Base-by-base conservation (phyloP, 108 stramenopile genomes). In the Conticribra guillardii region DNA sequence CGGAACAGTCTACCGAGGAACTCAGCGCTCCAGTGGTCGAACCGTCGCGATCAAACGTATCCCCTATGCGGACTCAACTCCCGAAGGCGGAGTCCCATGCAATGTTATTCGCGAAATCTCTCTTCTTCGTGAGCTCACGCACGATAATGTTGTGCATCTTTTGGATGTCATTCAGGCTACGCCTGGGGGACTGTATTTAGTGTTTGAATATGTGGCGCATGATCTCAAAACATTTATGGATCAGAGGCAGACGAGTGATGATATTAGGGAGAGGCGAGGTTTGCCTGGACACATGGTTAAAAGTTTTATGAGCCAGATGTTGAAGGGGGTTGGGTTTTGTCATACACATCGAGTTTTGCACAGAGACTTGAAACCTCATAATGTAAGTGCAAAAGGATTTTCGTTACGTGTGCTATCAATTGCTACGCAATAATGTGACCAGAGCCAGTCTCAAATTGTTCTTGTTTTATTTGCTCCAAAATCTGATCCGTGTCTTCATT, bases 1-100 rank as follows among this genome's bases (percentile, higher is more conserved):
- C 60, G 99, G 99, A 15, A 95, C 98, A 48, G 98, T 99, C 30
- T 99, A 98, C 86, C 96, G 96, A 59, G 98, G 98, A 33, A 91
- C 73, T 23, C 96, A 98, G 59, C 70, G 84, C 52, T 79, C 85
- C 29, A 87, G 87, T 17, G 87, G 85, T 24, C 86, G 88, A 53
- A 84, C 83, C 44, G 92, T 95, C 0, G 96, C 96, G 7, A 95
- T 96, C 53, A 96, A 96, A 74, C 83, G 91, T 33, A 93, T 96
- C 69, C 91, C 90, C 16, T 91, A 93, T 61, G 89, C 88, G 22
- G 89, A 89, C 71, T 79, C 84, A 23, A 89, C 88, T 28, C 92
- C 90, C n/a, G 89, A 91, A 61, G 96, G 93, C 22, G 89, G 96
- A 11, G 91, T 94, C 26, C 93, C 93, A 2, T 90, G 94, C 62